Conservation (phyloP, 23 red algal species). For the Gracilaria domingensis region DNA sequence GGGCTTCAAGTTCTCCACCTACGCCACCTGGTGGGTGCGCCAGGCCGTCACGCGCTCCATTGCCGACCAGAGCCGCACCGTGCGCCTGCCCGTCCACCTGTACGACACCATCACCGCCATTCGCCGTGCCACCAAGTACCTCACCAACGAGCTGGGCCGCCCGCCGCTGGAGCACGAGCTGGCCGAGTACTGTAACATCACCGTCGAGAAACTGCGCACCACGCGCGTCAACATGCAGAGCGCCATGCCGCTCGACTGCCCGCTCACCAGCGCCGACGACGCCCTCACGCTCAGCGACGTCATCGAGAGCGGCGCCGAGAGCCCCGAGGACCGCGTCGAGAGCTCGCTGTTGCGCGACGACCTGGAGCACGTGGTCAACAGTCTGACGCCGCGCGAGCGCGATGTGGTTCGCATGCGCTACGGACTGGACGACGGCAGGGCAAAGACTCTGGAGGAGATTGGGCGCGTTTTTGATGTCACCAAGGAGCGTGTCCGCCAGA, state of each 20-base stretch:
- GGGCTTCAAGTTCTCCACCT: conserved; percentile 94
- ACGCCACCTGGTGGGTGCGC: conserved; percentile 93
- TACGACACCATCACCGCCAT: conserved; percentile 81
- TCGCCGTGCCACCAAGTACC: conserved; percentile 59
- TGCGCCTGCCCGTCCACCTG: conserved; percentile 89
- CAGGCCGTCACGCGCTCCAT: conserved; percentile 82
- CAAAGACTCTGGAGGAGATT: conserved; percentile 94
- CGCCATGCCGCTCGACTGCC: conserved; percentile 66
- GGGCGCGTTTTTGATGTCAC: conserved; percentile 87
- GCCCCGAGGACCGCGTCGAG: conserved; percentile 82
- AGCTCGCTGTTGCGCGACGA: conserved; percentile 85
- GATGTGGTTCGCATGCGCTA: conserved; percentile 92
- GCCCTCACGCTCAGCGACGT: conserved; percentile 72
- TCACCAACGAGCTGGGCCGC: conserved; percentile 83
- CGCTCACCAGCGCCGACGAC: conserved; percentile 48
- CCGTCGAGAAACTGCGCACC: conserved; percentile 48
- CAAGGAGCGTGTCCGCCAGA: conserved; percentile 89
- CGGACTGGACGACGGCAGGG: conserved; percentile 89
- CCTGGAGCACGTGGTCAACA: conserved; percentile 84
- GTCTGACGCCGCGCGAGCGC: conserved; percentile 77
- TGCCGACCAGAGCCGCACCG: conserved; percentile 78
- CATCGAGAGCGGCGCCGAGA: conserved; percentile 65
- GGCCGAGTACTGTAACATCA: conserved; percentile 55
- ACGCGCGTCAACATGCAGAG: conserved; percentile 52
- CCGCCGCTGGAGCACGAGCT: conserved; percentile 79